These are phyloP conservation scores for Cutaneotrichosporon sp. DNA, from an alignment of 1,284 basidiomycete genomes.

Conservation along the genomic window DNA sequence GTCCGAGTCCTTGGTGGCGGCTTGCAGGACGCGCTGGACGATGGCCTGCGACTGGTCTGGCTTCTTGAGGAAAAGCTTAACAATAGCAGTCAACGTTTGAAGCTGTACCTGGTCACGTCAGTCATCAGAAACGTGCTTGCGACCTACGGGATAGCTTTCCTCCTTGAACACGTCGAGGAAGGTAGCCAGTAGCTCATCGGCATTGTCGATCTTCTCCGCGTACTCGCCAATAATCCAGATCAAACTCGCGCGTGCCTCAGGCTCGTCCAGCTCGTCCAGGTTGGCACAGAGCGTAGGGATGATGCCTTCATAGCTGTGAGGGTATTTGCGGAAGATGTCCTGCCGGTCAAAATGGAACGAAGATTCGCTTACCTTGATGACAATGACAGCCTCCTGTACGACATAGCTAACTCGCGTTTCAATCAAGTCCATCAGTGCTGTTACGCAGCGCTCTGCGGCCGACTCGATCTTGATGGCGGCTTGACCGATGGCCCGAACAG, in stretches of 20 bases:
- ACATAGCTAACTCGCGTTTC: conserved; percentile 95
- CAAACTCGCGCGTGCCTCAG: conserved; percentile 93
- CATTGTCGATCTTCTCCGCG: conserved; percentile 91
- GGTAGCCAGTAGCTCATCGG: conserved; percentile 90
- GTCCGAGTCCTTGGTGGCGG: conserved; percentile 95
- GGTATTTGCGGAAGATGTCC: conserved; percentile 96
- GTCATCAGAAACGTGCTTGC: not conserved
- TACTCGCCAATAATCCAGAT: conserved; percentile 99
- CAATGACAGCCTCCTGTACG: conserved; percentile 94
- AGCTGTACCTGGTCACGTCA: conserved; percentile 72
- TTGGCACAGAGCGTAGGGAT: conserved; percentile 90
- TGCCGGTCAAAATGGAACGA: conserved; percentile 10
- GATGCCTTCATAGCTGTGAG: conserved; percentile 91
- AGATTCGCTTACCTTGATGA: conserved; percentile 62
- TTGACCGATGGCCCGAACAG: conserved; percentile 92
- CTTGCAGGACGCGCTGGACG: conserved; percentile 92
- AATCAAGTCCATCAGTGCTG: conserved; percentile 77
- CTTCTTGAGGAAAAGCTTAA: conserved; percentile 96
- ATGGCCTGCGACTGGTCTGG: conserved; percentile 82
- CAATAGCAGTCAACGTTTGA: conserved; percentile 86
- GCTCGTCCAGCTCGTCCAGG: conserved; percentile 86
- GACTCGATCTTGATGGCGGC: conserved; percentile 93
- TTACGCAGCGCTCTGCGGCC: conserved; percentile 84
- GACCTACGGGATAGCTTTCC: conserved; percentile 67
- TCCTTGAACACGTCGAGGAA: conserved; percentile 87